Conservation (phyloP, 2,329 filamentous ascomycete species). For the Colletotrichum filicis region DNA sequence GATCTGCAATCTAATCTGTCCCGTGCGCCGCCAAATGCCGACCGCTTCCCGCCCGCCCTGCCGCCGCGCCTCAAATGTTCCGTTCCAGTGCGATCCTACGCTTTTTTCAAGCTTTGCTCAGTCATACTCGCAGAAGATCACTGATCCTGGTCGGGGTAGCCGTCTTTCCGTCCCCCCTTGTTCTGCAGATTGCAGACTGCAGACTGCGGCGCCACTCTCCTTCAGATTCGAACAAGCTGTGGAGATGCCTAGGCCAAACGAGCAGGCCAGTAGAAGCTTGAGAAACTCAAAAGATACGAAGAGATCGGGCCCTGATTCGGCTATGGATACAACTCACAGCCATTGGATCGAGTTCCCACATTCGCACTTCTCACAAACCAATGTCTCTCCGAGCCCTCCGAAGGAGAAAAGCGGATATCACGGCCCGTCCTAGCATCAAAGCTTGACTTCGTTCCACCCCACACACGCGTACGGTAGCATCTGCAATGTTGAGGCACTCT, state of each 20-base stretch:
- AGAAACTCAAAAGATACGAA: neutral
- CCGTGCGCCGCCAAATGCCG: neutral
- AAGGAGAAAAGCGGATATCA: slow-evolving; percentile 16
- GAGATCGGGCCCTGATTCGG: neutral
- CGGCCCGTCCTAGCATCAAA: slow-evolving; percentile 31
- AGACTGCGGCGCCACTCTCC: neutral
- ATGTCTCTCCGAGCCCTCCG: slow-evolving; percentile 23
- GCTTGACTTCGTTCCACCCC: slow-evolving; percentile 28
- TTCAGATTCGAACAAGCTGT: neutral
- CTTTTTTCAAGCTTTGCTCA: neutral
- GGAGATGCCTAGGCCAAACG: neutral
- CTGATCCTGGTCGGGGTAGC: neutral
- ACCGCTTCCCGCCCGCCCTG: slow-evolving; percentile 8
- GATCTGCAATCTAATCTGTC: slow-evolving; percentile 16
- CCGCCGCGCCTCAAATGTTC: neutral
- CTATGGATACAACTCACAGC: neutral
- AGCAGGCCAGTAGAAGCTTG: neutral
- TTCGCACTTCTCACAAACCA: neutral
- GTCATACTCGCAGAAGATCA: neutral
- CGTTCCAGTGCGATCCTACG: neutral
- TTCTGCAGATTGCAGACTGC: neutral
- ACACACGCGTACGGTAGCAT: neutral
- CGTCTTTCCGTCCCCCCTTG: neutral
- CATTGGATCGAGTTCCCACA: neutral
- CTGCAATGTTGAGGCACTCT: neutral